Evolutionary conservation across 345 rosid species (phyloP), one percentile per base, ranked within the genome.

Genomic region (Hevea brasiliensis): DNA sequence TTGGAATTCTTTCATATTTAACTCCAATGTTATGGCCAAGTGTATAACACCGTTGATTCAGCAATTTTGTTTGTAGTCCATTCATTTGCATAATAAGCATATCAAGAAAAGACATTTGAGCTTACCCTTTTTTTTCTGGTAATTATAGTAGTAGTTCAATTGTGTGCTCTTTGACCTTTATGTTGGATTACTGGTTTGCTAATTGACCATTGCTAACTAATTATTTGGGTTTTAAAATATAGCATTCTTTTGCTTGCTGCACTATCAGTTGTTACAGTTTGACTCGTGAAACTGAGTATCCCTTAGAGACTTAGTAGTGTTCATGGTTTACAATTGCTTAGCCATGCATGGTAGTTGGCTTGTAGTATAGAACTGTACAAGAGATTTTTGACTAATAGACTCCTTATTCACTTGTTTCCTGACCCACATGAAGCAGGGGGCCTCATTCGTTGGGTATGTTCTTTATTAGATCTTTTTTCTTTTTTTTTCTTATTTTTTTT

Each of bases 191-290:
- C 66, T 37, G 21, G 4, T 40, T 9, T 37, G 40, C 18, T 13
- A 29, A 60, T 60, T 60, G 11, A 35, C 40, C 26, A 24, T 6
- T 15, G 13, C 35, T n/a, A 18, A 24, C n/a, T 20, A 0, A n/a
- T 51, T 47, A 37, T 18, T 20, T 12, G 14, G 20, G 27, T 23
- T 51, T 32, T 27, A 67, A 51, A 35, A 32, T 51, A 45, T 51
- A 18, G 45, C 60, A 5, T 41, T 17, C 35, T 18, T 42, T 63
- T 41, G 63, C 64, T 54, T 61, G 64, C 76, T 59, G 26, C 44
- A 60, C 56, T 21, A 70, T 8, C 40, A 18, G 29, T 18, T 59
- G 48, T 47, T 40, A 37, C 26, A 8, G 62, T 15, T 17, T 24
- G 17, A 27, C 44, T 2, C 50, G 41, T 63, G 48, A 41, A 41